Percentiles rank a stretch among this genome's conserved stretches.
Evolutionary conservation across 495 filamentous ascomycete genomes (phyloP).

Genomic region (Talaromyces adpressus): DNA sequence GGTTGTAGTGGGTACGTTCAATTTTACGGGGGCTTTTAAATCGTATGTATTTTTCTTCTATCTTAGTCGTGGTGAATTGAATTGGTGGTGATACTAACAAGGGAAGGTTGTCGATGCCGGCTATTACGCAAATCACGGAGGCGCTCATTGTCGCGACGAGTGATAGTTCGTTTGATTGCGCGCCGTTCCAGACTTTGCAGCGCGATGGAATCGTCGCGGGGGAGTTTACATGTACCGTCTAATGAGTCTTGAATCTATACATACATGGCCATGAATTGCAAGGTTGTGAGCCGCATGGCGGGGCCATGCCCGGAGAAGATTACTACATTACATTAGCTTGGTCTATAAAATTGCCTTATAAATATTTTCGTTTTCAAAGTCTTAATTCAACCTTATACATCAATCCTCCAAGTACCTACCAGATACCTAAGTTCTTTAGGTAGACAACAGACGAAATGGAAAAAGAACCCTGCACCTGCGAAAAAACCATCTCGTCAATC

Average conservation of each 20-base stretch:
- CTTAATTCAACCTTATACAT: not conserved
- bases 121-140: not conserved
- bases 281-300: not conserved
- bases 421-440: not conserved
- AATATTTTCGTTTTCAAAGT: not conserved
- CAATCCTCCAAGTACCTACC: not conserved
- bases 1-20: not conserved
- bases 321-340: not conserved
- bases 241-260: not conserved
- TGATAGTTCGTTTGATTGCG: not conserved
- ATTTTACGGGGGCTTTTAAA: not conserved
- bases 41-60: not conserved
- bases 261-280: too few relatives aligned
- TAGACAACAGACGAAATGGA: not conserved
- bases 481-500: not conserved
- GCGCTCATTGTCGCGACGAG: not conserved
- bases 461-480: slow-evolving; percentile 1
- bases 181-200: not conserved
- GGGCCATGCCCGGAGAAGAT: not conserved
- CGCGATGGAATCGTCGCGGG: not conserved
- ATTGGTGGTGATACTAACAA: not conserved
- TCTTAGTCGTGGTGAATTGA: not conserved
- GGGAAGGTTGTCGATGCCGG: not conserved
- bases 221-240: not conserved
- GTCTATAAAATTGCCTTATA: not conserved